A percentile compares a stretch with the other conserved stretches of the same genome.
Conservation (phyloP, 2,329 filamentous ascomycete species). For the Exophiala viscosa region DNA sequence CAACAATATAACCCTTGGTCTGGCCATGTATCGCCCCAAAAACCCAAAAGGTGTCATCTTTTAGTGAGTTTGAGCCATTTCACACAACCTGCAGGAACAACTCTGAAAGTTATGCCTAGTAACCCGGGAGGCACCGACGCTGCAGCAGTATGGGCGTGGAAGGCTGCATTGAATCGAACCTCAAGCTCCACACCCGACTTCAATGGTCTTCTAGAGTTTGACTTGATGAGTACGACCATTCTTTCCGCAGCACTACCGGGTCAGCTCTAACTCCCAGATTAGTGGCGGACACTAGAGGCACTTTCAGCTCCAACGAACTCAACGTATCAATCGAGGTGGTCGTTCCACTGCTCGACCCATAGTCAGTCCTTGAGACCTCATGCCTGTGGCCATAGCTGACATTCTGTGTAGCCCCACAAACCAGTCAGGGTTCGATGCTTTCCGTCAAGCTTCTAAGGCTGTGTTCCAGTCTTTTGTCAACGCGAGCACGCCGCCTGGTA, state of each 20-base stretch:
- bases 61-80: background rate
- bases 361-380: background rate
- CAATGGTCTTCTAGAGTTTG: slow-evolving; percentile 3
- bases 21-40: slow-evolving; percentile 7
- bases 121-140: slow-evolving; percentile 5
- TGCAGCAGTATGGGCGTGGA: slow-evolving; percentile 3
- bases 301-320: slow-evolving; percentile 7
- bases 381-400: background rate
- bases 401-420: slow-evolving; percentile 3
- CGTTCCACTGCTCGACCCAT: background rate
- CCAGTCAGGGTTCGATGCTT: background rate
- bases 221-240: slow-evolving; percentile 8
- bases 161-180: slow-evolving; percentile 1
- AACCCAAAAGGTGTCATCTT: slow-evolving; percentile 8
- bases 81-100: too few relatives aligned
- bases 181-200: background rate
- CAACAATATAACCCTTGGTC: slow-evolving; percentile 10
- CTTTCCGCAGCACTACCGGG: background rate
- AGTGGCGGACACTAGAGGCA: slow-evolving; percentile 4
- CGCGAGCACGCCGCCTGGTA: background rate
- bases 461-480: background rate
- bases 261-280: too few relatives aligned
- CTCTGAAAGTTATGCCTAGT: background rate
- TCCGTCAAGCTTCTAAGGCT: background rate
- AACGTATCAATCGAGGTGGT: slow-evolving; percentile 1